These are phyloP conservation scores for Fusarium aywerte DNA, from an alignment of 2,329 filamentous ascomycete genomes.

Conservation along the genomic window DNA sequence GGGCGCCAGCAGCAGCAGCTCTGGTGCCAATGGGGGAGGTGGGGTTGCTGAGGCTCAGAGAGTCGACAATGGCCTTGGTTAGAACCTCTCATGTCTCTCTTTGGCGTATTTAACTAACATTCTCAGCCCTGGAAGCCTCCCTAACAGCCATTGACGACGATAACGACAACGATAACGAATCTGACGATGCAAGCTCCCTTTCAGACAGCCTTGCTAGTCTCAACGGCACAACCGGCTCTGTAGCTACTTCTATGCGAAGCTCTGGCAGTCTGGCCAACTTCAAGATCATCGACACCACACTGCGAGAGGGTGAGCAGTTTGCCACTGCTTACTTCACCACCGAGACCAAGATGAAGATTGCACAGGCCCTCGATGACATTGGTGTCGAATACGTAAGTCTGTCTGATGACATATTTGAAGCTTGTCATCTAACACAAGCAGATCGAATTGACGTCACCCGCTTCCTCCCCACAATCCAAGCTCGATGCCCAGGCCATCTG, in stretches of 20 bases:
- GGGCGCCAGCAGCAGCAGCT: slow-evolving; percentile 33
- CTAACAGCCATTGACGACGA: slow-evolving; percentile 13
- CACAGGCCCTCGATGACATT: slow-evolving; percentile 61
- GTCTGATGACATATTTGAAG: fast-evolving
- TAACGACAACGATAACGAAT: slow-evolving; percentile 9
- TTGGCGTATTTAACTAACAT: not conserved
- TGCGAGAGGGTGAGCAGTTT: slow-evolving; percentile 51
- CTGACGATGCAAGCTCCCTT: slow-evolving; percentile 18
- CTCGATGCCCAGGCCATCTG: slow-evolving; percentile 90
- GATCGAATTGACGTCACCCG: slow-evolving; percentile 83
- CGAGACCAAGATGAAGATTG: slow-evolving; percentile 48
- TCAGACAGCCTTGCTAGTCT: slow-evolving; percentile 13
- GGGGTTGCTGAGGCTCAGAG: slow-evolving; percentile 24
- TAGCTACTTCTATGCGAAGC: slow-evolving; percentile 22
- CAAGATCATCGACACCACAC: slow-evolving; percentile 42
- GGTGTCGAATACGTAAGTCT: slow-evolving; percentile 52
- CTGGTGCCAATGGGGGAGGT: slow-evolving; percentile 23
- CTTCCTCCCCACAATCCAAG: slow-evolving; percentile 86
- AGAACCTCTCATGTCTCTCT: not conserved
- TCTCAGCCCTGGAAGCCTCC: slow-evolving; percentile 32
- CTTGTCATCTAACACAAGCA: slow-evolving; percentile 4
- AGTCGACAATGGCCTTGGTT: not conserved
- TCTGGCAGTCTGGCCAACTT: slow-evolving; percentile 38
- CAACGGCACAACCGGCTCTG: slow-evolving; percentile 19
- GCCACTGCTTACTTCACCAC: slow-evolving; percentile 83